Percentiles rank a stretch among this genome's conserved stretches.
These are phyloP conservation scores for Populus hybrid DNA, from an alignment of 441 rosid species.

Conservation along the genomic window DNA sequence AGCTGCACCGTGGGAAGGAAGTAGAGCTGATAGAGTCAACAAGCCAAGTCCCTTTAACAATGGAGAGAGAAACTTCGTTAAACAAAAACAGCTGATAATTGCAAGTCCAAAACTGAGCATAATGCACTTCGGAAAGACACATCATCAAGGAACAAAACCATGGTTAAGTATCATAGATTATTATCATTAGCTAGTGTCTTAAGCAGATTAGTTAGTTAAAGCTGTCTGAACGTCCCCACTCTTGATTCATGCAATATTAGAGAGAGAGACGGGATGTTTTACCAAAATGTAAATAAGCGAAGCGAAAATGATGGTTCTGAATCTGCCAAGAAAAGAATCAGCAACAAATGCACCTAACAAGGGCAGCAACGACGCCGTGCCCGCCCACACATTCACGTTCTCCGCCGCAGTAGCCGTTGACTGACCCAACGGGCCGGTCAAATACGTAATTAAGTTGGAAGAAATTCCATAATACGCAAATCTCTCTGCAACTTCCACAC, in stretches of 20 bases:
- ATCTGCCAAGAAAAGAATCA: conserved; percentile 65
- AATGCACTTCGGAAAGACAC: neutral
- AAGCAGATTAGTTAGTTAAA: no score
- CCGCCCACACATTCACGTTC: conserved; percentile 54
- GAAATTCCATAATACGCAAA: conserved; percentile 55
- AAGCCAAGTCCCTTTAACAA: conserved; percentile 54
- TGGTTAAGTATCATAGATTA: neutral
- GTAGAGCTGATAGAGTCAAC: conserved; percentile 48
- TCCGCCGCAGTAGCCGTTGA: conserved; percentile 62
- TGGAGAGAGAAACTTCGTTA: conserved; percentile 1
- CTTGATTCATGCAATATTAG: neutral
- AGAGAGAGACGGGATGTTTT: neutral
- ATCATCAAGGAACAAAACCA: neutral
- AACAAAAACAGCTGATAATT: neutral
- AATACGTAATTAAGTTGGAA: conserved; percentile 53
- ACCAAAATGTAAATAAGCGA: conserved; percentile 54
- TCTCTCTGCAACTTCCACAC: conserved; percentile 59
- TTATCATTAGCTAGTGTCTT: neutral
- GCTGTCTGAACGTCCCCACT: neutral
- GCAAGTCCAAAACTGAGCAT: neutral
- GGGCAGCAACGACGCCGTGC: conserved; percentile 48
- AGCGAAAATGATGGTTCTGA: conserved; percentile 45
- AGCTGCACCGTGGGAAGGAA: conserved; percentile 30
- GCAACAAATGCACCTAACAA: conserved; percentile 62
- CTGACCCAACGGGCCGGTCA: conserved; percentile 60